A percentile compares a stretch with the other conserved stretches of the same genome.
phyloP scores from a whole-genome alignment of 768 basidiomycete species.

The Naganishia vishniacii region DNA sequence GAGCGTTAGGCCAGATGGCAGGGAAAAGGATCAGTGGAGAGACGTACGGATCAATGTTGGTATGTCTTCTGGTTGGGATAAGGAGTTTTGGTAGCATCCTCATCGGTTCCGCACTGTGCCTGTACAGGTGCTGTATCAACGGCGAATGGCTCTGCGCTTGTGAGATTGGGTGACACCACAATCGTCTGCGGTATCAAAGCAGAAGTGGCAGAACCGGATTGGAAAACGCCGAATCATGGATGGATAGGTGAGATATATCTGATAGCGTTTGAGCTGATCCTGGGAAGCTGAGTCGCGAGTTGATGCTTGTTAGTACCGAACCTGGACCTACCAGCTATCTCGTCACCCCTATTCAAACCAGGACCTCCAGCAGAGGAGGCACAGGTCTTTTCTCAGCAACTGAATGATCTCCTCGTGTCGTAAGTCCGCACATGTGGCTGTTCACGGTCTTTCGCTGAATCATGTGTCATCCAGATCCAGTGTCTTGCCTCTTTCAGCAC shows the following conservation, averaged over 20 bases:
- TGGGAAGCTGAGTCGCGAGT: neutral
- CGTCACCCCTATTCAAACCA: constrained; percentile 87
- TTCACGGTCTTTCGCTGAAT: neutral
- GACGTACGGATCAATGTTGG: constrained; percentile 73
- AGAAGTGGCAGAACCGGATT: constrained; percentile 83
- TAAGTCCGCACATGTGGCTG: constrained; percentile 50
- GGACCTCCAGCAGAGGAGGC: constrained; percentile 93
- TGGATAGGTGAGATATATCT: constrained; percentile 63
- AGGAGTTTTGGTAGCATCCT: neutral
- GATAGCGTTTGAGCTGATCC: neutral
- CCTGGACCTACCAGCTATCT: constrained; percentile 85
- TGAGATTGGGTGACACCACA: constrained; percentile 85
- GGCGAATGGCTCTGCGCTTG: constrained; percentile 85
- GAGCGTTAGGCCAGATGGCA: constrained; percentile 73
- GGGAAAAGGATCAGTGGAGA: constrained; percentile 65
- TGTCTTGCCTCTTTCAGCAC: constrained; percentile 60
- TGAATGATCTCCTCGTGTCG: constrained; percentile 73
- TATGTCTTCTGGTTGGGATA: constrained; percentile 50
- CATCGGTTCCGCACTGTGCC: neutral
- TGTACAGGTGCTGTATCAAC: constrained; percentile 67
- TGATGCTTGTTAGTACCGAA: constrained; percentile 66
- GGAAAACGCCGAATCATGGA: constrained; percentile 67
- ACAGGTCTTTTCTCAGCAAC: constrained; percentile 75
- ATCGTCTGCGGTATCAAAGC: constrained; percentile 94
- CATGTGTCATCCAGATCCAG: constrained; percentile 55